phyloP scores from a whole-genome alignment of 2,329 filamentous ascomycete species.

The Phoma sp. region DNA sequence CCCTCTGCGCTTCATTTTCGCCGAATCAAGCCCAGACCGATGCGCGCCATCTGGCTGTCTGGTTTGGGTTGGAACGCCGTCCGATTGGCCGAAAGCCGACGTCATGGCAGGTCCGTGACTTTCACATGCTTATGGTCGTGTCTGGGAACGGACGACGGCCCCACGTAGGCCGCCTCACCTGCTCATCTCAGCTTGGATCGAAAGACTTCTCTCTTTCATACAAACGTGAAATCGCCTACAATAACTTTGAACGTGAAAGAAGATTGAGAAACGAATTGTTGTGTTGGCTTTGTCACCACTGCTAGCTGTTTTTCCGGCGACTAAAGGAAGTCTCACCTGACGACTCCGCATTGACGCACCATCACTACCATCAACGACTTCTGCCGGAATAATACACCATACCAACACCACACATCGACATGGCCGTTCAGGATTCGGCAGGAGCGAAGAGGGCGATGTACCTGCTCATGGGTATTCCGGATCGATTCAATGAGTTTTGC shows the following conservation, averaged over 20 bases:
- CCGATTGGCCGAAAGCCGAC: slow-evolving; percentile 17
- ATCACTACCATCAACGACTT: neutral
- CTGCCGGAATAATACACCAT: neutral
- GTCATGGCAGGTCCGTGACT: slow-evolving; percentile 21
- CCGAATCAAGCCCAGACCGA: slow-evolving; percentile 8
- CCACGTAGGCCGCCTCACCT: slow-evolving; percentile 20
- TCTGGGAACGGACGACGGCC: slow-evolving; percentile 20
- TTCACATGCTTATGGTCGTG: slow-evolving; percentile 20
- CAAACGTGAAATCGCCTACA: neutral
- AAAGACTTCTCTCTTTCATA: neutral
- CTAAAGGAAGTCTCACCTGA: slow-evolving; percentile 21
- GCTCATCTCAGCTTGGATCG: slow-evolving; percentile 13
- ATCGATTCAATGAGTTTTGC: slow-evolving; percentile 48
- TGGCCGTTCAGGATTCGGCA: slow-evolving; percentile 32
- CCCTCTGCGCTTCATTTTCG: neutral
- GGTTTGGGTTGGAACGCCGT: slow-evolving; percentile 12
- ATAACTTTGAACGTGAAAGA: neutral
- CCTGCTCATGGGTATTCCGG: slow-evolving; percentile 46
- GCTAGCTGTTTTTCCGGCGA: slow-evolving; percentile 17
- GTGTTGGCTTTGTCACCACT: slow-evolving; percentile 1
- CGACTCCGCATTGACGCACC: slow-evolving; percentile 15
- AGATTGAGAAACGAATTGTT: neutral
- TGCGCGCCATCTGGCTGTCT: neutral
- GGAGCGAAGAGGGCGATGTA: slow-evolving; percentile 41
- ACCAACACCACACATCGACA: slow-evolving; percentile 17